Percentiles rank a stretch among this genome's conserved stretches.
Conservation (phyloP, 768 basidiomycete species). For the Mycena albidolilacea region DNA sequence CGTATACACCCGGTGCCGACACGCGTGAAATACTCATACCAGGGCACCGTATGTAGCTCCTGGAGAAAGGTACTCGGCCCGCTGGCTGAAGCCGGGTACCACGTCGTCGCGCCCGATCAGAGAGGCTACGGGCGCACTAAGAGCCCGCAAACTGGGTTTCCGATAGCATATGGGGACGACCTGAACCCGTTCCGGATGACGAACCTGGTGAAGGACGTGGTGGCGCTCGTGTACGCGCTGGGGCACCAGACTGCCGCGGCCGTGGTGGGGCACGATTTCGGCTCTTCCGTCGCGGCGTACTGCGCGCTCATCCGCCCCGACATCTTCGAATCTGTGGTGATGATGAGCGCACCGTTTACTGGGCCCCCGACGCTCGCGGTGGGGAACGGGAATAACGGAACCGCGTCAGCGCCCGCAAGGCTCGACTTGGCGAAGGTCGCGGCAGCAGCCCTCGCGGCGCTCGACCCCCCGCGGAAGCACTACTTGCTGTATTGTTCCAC, state of each 20-base stretch:
- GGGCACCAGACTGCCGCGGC: constrained; percentile 62
- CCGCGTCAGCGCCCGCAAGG: too few species aligned
- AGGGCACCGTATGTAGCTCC: constrained; percentile 47
- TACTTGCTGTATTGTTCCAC: constrained; percentile 68
- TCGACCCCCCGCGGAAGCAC: constrained; percentile 70
- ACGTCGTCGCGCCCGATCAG: constrained; percentile 75
- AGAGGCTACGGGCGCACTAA: constrained; percentile 68
- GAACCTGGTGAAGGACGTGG: constrained; percentile 67
- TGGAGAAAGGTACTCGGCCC: constrained; percentile 73
- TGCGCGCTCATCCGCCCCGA: constrained; percentile 71
- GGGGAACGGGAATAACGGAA: background rate
- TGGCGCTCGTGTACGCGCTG: constrained; percentile 65
- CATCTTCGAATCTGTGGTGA: constrained; percentile 67
- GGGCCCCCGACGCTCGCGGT: constrained; percentile 53
- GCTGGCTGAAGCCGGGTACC: constrained; percentile 65
- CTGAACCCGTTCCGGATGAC: constrained; percentile 64
- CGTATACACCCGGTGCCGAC: constrained; percentile 3
- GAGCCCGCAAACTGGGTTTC: constrained; percentile 28
- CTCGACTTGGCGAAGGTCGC: constrained; percentile 39
- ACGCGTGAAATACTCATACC: background rate
- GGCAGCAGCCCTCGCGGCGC: constrained; percentile 49
- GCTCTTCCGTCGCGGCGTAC: constrained; percentile 66
- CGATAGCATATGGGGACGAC: constrained; percentile 62
- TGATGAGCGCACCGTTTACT: constrained; percentile 73
- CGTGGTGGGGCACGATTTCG: constrained; percentile 76